Evolutionary conservation across 2,329 filamentous ascomycete species (phyloP), one percentile per base, ranked within the genome.

Genomic region (Cladophialophora exuberans): DNA sequence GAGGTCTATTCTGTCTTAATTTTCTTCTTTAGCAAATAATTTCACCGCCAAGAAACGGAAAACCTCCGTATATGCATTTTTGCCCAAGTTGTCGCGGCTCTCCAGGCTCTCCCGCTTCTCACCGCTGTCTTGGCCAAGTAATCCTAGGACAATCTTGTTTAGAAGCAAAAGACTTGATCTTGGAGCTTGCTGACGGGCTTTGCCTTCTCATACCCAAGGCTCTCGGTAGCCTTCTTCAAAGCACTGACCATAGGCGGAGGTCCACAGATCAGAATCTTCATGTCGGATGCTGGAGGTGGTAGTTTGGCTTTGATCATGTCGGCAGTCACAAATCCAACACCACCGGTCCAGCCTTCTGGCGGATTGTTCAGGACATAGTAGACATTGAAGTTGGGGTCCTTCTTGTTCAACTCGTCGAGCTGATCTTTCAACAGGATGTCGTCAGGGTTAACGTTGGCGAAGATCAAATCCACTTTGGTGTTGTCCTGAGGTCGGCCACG

Each of bases 301-400:
- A 97, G 83, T 54, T 70, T 71, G 56, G 72, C 73, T 75, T 89
- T 90, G 70, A 99, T 93, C 88, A 97, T 97, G 62, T 97, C 93
- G 36, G 86, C 81, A 23, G 93, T 97, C 59, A 97, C 93, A 70
- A 96, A 99, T 64, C 94, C 94, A 59, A 96, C 89, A 64, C 90
- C 93, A 57, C 94, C 94, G 35, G 83, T 86, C 94, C 94, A 99
- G 67, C 83, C 86, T 78, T 89, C 87, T 6, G 93, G 92, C 18
- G 94, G 91, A 78, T 94, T 96, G 81, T 99, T 96, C 44, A 99
- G 82, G 43, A 97, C 93, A 70, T 97, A 97, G 82, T 97, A 87
- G 30, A 97, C 83, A 57, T 88, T 83, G 80, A 99, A 91, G 57
- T 84, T 84, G 57, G 83, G 78, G 71, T 99, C 93, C 72, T 93